Evolutionary conservation across 371 early-diverging fungal genomes (phyloP).

Genomic region (Mortierella sp.): DNA sequence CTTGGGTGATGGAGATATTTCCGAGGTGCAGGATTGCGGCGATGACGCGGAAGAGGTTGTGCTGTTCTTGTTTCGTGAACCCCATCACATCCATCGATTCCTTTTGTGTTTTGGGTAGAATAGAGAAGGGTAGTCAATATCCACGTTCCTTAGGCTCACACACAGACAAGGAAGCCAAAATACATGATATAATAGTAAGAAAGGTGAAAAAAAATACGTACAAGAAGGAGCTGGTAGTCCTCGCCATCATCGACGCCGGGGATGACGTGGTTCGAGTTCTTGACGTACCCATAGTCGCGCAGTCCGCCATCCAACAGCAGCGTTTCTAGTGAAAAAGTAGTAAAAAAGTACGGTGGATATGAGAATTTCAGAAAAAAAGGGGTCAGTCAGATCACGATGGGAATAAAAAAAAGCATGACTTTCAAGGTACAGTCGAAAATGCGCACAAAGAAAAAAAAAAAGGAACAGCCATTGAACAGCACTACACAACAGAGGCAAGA

Average conservation of each 20-base stretch:
- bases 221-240: conserved; percentile 85
- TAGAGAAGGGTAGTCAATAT: background rate
- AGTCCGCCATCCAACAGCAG: conserved; percentile 82
- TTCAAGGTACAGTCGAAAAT: background rate
- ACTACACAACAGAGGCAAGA: background rate
- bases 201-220: conserved; percentile 38
- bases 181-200: background rate
- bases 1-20: conserved; percentile 86
- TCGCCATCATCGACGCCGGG: conserved; percentile 94
- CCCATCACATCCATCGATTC: conserved; percentile 90
- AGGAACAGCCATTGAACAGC: background rate
- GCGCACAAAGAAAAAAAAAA: background rate
- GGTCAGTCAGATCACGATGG: conserved; percentile 7
- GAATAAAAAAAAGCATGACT: no score
- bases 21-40: conserved; percentile 98
- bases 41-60: conserved; percentile 87
- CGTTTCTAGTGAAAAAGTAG: conserved; percentile 25
- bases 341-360: background rate
- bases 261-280: conserved; percentile 87
- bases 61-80: conserved; percentile 82
- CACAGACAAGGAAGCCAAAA: background rate
- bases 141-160: background rate
- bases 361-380: background rate
- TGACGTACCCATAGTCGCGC: conserved; percentile 87
- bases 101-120: conserved; percentile 43